Evolutionary conservation across 1,139 yeast species (phyloP), one percentile per base, ranked within the genome.

Genomic region (Saccharomyces hybrid): DNA sequence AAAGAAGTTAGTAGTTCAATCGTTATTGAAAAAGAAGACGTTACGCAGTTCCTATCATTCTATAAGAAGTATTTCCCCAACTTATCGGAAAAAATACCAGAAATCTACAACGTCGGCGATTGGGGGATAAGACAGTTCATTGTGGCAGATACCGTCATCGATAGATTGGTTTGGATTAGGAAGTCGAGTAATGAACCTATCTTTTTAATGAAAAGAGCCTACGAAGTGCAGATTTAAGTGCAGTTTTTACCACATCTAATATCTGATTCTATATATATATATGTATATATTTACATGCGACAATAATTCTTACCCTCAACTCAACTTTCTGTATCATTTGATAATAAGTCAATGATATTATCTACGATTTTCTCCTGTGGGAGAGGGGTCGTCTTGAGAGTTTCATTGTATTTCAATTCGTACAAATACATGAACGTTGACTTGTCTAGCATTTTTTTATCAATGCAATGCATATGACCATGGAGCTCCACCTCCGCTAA

Each of bases 101-200:
- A 83, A 59, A 76, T 85, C 1, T 85, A 76, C 62, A 74, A 72
- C 26, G 70, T 68, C 48, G 91, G 90, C 5, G 76, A 77, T 34
- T 85, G 91, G 89, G 76, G 82, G 1, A 78, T 84, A 5, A 78
- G 80, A 54, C 78, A 76, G 57, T 74, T 86, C 59, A 79, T 84
- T 16, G 69, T 78, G 27, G 85, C 88, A 44, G 85, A 83, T 30
- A 78, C 78, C 47, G 76, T 85, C n/a, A 72, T 82, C 55, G 88
- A 84, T 58, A 73, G 78, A 48, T 68, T 84, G 6, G 78, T 82
- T 41, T 86, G 83, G 72, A 77, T 76, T 1, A 75, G 89, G 63
- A 80, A 80, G 6, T 75, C 78, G 55, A 84, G 80, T 52, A 79
- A 79, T 51, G 91, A 85, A 61, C 77, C 84, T 52, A 79, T 82